These are phyloP conservation scores for Microstroma glucosiphilum DNA, from an alignment of 1,284 basidiomycete genomes.

Conservation along the genomic window DNA sequence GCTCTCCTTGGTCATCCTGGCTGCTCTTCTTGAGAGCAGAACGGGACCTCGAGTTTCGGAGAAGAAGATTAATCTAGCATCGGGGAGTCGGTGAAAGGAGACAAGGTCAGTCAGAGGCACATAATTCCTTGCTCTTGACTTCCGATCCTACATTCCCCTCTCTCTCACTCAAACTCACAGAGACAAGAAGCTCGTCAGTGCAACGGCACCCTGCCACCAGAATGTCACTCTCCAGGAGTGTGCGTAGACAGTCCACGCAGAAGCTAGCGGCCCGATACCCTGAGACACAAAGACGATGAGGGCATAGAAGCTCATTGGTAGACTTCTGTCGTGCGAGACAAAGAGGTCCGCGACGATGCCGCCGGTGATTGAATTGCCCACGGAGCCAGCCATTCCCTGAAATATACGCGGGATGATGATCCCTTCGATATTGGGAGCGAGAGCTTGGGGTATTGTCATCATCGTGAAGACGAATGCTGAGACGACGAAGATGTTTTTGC, in stretches of 20 bases:
- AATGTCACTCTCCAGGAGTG: slow-evolving; percentile 40
- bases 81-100: slow-evolving; percentile 24
- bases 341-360: slow-evolving; percentile 43
- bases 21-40: slow-evolving; percentile 52
- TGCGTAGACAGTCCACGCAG: slow-evolving; percentile 36
- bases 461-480: slow-evolving; percentile 27
- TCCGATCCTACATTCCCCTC: too few relatives aligned
- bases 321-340: slow-evolving; percentile 50
- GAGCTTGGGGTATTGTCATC: slow-evolving; percentile 40
- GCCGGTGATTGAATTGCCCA: slow-evolving; percentile 47
- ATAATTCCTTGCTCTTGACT: too few relatives aligned
- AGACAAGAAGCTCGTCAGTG: slow-evolving; percentile 6
- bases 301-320: slow-evolving; percentile 53
- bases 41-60: slow-evolving; percentile 50
- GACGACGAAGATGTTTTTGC: slow-evolving; percentile 28
- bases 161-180: too few relatives aligned
- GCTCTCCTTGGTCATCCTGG: slow-evolving; percentile 44
- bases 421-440: slow-evolving; percentile 35
- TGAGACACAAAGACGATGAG: slow-evolving; percentile 51
- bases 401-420: slow-evolving; percentile 48
- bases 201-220: slow-evolving; percentile 31
- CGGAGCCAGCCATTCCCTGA: slow-evolving; percentile 46
- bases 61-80: slow-evolving; percentile 40
- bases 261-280: slow-evolving; percentile 37
- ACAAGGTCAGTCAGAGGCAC: too few relatives aligned